Evolutionary conservation across 768 basidiomycete genomes (phyloP), one percentile per base, ranked within the genome.

Genomic region (Pulveroboletus sp.): DNA sequence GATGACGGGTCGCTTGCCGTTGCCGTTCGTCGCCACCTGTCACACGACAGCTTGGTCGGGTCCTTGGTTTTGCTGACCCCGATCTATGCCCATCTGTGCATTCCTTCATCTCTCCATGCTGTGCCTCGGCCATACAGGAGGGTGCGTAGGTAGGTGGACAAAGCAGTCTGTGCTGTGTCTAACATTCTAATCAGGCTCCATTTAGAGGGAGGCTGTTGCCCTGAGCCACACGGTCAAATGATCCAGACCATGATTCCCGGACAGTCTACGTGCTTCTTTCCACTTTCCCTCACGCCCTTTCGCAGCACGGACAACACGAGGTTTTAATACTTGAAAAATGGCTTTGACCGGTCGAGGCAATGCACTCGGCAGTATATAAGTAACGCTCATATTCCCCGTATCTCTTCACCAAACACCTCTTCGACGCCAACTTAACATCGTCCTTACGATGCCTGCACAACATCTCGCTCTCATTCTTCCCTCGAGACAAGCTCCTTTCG

Each of bases 241-340:
- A 63, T 54, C 65, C 60, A 69, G 67, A 59, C 64, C 64, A 54
- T 52, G 62, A 52, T 59, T 65, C 57, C 60, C 65, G 64, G 62
- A 48, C 42, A 45, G 48, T 57, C 58, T 61, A 46, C 49, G n/a
- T 57, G 56, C 37, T 54, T 55, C 56, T 40, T 43, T 38, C 45
- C 56, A 55, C 48, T 57, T 66, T 66, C 36, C 54, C 57, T 65
- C 56, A 47, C 57, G 46, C 53, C 51, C 64, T 49, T 58, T 56
- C 65, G 62, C 65, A 66, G 64, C 64, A 66, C 43, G 65, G 57
- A 50, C 39, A 59, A 67, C 65, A 67, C 65, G 65, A 69, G 65
- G 64, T 55, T 65, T 65, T 65, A 65, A 65, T 65, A 52, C 43
- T 17, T 47, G 35, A 26, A 45, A 21, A 54, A 52, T 61, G 60